Evolutionary conservation across 169 alveolate genomes (phyloP).

Genomic region (Cyclospora cayetanensis): DNA sequence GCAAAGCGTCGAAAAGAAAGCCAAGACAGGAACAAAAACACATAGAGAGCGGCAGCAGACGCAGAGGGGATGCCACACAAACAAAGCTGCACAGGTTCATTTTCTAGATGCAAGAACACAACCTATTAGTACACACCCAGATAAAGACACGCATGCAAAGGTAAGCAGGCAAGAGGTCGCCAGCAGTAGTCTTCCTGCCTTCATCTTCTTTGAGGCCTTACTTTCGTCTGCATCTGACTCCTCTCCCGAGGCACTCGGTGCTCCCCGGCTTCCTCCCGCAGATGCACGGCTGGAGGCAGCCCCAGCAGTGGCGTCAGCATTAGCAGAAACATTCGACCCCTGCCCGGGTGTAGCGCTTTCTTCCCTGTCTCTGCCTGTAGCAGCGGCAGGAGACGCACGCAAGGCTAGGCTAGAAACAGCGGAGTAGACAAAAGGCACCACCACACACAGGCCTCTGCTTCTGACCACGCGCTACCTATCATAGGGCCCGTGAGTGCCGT

Average conservation of each 20-base stretch:
- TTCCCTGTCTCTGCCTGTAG: no score
- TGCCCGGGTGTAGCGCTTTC: no score
- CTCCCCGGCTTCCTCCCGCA: background rate
- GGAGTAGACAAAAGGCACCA: background rate
- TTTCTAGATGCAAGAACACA: background rate
- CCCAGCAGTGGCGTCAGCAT: no score
- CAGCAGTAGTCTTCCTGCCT: background rate
- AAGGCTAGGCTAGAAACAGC: background rate
- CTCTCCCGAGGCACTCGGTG: background rate
- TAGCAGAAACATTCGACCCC: no score
- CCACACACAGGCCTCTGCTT: background rate
- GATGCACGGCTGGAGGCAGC: no score
- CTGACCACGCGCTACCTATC: no score
- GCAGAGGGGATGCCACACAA: background rate
- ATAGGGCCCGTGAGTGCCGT: no score
- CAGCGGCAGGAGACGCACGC: background rate
- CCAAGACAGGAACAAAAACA: background rate
- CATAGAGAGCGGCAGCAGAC: background rate
- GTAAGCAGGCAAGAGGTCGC: background rate
- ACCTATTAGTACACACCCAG: background rate
- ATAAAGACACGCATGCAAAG: background rate
- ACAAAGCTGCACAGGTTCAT: background rate
- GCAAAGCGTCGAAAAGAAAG: background rate
- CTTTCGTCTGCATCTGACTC: constrained; percentile 42
- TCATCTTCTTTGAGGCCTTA: background rate